A percentile compares a stretch with the other conserved stretches of the same genome.
phyloP scores from a whole-genome alignment of 2,329 filamentous ascomycete genomes.

The Neofusicoccum sp. region DNA sequence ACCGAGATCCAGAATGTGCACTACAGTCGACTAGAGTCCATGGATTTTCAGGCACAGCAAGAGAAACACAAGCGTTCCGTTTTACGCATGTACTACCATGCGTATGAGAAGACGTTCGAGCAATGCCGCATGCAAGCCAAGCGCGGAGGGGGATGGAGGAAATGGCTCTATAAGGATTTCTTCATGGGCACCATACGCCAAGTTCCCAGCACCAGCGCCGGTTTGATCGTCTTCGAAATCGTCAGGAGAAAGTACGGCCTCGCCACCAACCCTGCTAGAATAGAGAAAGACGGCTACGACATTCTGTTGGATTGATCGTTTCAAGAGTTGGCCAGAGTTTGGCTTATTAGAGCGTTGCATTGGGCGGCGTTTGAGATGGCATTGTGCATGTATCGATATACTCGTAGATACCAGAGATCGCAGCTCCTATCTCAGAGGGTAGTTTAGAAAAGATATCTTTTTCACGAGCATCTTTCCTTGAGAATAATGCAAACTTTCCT shows the following conservation, averaged over 20 bases:
- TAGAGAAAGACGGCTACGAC: constrained; percentile 64
- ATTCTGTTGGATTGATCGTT: constrained; percentile 55
- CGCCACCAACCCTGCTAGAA: constrained; percentile 31
- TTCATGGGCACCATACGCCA: constrained; percentile 70
- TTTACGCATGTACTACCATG: constrained; percentile 65
- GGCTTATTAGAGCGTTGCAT: background rate
- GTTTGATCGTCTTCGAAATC: constrained; percentile 75
- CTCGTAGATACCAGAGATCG: background rate
- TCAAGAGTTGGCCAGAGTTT: background rate
- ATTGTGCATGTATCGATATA: background rate
- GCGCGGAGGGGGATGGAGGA: constrained; percentile 56
- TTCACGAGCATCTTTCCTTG: background rate
- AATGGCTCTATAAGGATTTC: constrained; percentile 70
- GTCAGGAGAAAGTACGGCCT: constrained; percentile 66
- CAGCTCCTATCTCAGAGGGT: background rate
- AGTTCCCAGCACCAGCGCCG: constrained; percentile 73
- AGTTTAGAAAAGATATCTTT: background rate
- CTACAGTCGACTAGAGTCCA: constrained; percentile 69
- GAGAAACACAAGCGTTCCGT: constrained; percentile 45
- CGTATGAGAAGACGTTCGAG: constrained; percentile 66
- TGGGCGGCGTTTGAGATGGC: background rate
- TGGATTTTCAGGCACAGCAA: constrained; percentile 61
- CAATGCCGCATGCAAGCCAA: constrained; percentile 60
- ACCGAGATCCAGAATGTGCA: constrained; percentile 70
- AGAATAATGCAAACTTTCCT: no score